Conservation (phyloP, 805 yeast species). For the Wickerhamiella sorbophila region DNA sequence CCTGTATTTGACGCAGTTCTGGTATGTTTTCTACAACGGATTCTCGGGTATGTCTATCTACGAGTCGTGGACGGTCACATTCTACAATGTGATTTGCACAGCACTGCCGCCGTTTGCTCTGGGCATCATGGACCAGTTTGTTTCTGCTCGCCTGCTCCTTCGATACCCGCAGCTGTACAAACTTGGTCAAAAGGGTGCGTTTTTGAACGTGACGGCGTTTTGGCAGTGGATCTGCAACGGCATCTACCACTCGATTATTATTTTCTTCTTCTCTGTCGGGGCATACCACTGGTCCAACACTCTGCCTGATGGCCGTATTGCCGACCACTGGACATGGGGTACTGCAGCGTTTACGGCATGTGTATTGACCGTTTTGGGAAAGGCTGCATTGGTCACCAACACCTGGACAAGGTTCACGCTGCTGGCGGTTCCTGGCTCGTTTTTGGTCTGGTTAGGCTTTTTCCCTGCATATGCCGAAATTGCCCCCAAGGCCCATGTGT, state of each 20-base stretch:
- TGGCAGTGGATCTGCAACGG: constrained; percentile 98
- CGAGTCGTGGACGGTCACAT: constrained; percentile 96
- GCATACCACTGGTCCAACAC: constrained; percentile 58
- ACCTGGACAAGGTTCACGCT: constrained; percentile 92
- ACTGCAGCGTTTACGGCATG: constrained; percentile 79
- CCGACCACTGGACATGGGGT: constrained; percentile 94
- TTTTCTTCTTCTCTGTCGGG: constrained; percentile 56
- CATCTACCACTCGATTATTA: constrained; percentile 79
- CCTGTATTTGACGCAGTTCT: constrained; percentile 92
- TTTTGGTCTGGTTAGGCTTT: constrained; percentile 65
- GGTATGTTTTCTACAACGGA: constrained; percentile 89
- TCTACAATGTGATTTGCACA: constrained; percentile 87
- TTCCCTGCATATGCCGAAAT: constrained; percentile 77
- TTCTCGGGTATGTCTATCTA: constrained; percentile 91
- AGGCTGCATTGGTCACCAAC: constrained; percentile 83
- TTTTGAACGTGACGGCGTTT: constrained; percentile 79
- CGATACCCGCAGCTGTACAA: constrained; percentile 87
- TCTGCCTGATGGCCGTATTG: constrained; percentile 46
- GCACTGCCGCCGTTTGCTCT: constrained; percentile 91
- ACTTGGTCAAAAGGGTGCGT: constrained; percentile 75
- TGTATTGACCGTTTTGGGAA: constrained; percentile 77
- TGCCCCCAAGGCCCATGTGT: constrained; percentile 72
- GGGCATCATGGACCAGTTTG: constrained; percentile 94
- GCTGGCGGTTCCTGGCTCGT: constrained; percentile 89
- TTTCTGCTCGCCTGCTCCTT: constrained; percentile 75